phyloP scores from a whole-genome alignment of 169 alveolate genomes.

The Miamiensis avidus region DNA sequence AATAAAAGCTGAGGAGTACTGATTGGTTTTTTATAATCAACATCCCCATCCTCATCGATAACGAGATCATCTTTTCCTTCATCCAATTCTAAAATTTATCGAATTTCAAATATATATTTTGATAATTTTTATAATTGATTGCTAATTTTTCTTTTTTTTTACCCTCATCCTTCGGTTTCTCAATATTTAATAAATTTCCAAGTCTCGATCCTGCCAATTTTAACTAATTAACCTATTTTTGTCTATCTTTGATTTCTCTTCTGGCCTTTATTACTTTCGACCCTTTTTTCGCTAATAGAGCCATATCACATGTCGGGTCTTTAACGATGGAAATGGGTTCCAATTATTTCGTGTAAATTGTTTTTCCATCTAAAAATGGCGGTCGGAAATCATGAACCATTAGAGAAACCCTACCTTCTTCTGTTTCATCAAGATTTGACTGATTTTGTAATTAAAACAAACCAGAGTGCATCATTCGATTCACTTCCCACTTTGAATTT shows the following conservation, averaged over 20 bases:
- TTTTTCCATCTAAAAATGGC: constrained; percentile 92
- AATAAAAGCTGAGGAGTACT: constrained; percentile 68
- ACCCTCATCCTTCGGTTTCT: constrained; percentile 31
- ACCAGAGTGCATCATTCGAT: constrained; percentile 94
- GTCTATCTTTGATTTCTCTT: constrained; percentile 90
- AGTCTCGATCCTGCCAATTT: constrained; percentile 93
- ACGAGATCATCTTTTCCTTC: constrained; percentile 41
- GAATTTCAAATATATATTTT: constrained; percentile 32
- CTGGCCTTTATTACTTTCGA: constrained; percentile 88
- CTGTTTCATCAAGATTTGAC: constrained; percentile 86
- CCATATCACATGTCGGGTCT: constrained; percentile 98
- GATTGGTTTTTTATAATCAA: constrained; percentile 50
- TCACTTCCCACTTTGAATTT: constrained; percentile 96
- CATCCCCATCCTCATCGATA: constrained; percentile 57
- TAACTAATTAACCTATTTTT: constrained; percentile 93
- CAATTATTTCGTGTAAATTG: constrained; percentile 79
- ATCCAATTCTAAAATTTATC: constrained; percentile 16
- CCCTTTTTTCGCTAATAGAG: constrained; percentile 96
- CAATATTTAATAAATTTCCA: constrained; percentile 80
- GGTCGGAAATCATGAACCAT: constrained; percentile 95
- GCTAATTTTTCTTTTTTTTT: constrained; percentile 26
- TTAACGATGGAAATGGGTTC: constrained; percentile 92
- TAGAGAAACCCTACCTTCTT: constrained; percentile 89
- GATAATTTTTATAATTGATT: neutral
- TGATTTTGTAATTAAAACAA: constrained; percentile 82